A percentile compares a stretch with the other conserved stretches of the same genome.
phyloP scores from a whole-genome alignment of 306 rosid species.

The Cucumis cinereus region DNA sequence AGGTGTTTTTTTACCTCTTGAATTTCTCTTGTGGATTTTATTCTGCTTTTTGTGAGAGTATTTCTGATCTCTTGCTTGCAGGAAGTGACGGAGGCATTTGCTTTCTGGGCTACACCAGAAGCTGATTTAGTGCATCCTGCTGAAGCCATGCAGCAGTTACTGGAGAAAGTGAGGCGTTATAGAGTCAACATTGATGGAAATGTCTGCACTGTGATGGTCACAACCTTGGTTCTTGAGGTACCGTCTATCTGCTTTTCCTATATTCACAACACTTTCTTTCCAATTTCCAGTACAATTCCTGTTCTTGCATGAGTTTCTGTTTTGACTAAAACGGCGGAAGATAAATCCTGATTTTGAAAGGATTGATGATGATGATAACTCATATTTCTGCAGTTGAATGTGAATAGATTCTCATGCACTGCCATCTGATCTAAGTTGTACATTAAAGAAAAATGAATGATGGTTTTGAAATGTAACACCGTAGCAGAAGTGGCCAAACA shows the following conservation, averaged over 20 bases:
- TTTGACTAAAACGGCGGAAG: neutral
- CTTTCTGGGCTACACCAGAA: constrained; percentile 94
- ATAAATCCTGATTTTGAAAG: neutral
- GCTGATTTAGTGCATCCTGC: constrained; percentile 96
- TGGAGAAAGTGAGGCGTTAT: constrained; percentile 91
- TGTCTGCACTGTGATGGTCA: constrained; percentile 95
- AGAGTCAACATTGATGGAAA: constrained; percentile 95
- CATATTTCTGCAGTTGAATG: neutral
- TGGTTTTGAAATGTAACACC: too few relatives aligned
- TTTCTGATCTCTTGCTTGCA: constrained; percentile 21
- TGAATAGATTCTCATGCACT: neutral
- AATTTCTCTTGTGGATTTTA: neutral
- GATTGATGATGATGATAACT: neutral
- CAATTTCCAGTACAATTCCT: neutral
- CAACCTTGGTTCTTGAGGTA: constrained; percentile 28
- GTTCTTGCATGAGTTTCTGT: neutral
- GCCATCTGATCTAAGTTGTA: neutral
- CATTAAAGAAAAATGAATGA: neutral
- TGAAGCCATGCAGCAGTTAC: constrained; percentile 95
- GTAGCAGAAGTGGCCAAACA: neutral
- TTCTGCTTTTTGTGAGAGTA: neutral
- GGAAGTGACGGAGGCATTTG: constrained; percentile 81
- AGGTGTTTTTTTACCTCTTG: neutral
- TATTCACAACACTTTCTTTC: neutral
- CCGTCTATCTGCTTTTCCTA: neutral